These are phyloP conservation scores for Opeltia flavorubescens DNA, from an alignment of 495 filamentous ascomycete species.

Conservation along the genomic window DNA sequence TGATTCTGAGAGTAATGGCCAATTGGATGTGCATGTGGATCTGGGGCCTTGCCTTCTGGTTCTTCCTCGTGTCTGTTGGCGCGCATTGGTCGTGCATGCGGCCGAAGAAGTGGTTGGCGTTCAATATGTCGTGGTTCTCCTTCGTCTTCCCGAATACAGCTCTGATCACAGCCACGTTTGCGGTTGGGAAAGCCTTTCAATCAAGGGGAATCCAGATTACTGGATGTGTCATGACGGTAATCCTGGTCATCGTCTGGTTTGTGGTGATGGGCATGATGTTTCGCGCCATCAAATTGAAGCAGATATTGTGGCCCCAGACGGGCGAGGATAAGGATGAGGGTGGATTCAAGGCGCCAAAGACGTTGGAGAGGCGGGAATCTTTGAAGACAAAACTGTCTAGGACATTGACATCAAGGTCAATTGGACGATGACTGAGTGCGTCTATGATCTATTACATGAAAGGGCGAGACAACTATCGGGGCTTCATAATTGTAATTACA, in stretches of 20 bases:
- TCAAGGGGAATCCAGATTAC: slow-evolving; percentile 48
- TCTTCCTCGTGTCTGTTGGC: slow-evolving; percentile 66
- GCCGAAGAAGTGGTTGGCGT: slow-evolving; percentile 44
- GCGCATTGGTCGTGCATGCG: slow-evolving; percentile 60
- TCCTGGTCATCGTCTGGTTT: slow-evolving; percentile 53
- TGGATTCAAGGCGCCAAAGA: slow-evolving; percentile 28
- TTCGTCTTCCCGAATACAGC: slow-evolving; percentile 84
- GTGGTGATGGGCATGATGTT: slow-evolving; percentile 60
- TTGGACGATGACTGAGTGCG: too few relatives aligned
- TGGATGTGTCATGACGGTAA: slow-evolving; percentile 48
- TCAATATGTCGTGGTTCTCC: slow-evolving; percentile 80
- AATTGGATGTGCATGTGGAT: slow-evolving; percentile 62
- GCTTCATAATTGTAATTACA: too few relatives aligned
- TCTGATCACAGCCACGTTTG: slow-evolving; percentile 57
- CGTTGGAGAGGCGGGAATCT: slow-evolving; percentile 2
- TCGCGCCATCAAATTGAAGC: slow-evolving; percentile 43
- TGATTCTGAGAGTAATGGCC: slow-evolving; percentile 37
- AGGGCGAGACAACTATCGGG: too few relatives aligned
- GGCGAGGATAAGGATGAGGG: slow-evolving; percentile 51
- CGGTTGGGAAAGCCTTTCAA: slow-evolving; percentile 50
- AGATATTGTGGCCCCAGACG: slow-evolving; percentile 61
- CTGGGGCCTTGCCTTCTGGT: slow-evolving; percentile 76
- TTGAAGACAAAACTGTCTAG: neutral
- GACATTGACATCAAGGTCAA: neutral
- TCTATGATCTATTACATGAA: too few relatives aligned